These are phyloP conservation scores for Helminthosporium solani DNA, from an alignment of 2,329 filamentous ascomycete species.

Conservation along the genomic window DNA sequence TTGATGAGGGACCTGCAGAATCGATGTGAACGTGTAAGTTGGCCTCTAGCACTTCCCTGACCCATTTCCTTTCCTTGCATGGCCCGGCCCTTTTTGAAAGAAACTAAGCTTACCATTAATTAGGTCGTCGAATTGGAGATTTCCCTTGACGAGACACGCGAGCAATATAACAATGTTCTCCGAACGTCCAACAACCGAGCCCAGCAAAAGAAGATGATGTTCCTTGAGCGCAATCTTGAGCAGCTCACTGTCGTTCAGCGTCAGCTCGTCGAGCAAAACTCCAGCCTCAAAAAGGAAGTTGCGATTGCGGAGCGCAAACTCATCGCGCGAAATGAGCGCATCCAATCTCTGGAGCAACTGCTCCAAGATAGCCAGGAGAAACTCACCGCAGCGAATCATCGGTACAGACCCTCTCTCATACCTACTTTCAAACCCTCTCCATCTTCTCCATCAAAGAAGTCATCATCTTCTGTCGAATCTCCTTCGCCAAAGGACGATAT, in stretches of 20 bases:
- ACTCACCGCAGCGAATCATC: constrained; percentile 92
- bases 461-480: not conserved
- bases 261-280: constrained; percentile 97
- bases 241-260: constrained; percentile 96
- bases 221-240: constrained; percentile 95
- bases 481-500: not conserved
- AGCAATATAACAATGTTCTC: constrained; percentile 98
- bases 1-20: constrained; percentile 98
- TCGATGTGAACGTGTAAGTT: constrained; percentile 79
- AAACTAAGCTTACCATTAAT: constrained; percentile 20
- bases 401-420: constrained; percentile 56
- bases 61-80: not conserved
- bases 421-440: not conserved
- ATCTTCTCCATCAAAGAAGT: not conserved
- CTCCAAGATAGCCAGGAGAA: constrained; percentile 98
- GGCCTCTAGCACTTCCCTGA: not conserved
- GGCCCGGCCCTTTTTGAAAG: constrained; percentile 7
- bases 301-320: constrained; percentile 97
- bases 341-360: constrained; percentile 86
- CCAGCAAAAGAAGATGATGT: constrained; percentile 99
- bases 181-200: constrained; percentile 96
- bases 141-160: constrained; percentile 91
- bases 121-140: constrained; percentile 92
- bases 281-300: constrained; percentile 96
- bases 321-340: constrained; percentile 93